Percentiles rank a stretch among this genome's conserved stretches.
These are phyloP conservation scores for Daldinia childiae DNA, from an alignment of 495 filamentous ascomycete species.

Conservation along the genomic window DNA sequence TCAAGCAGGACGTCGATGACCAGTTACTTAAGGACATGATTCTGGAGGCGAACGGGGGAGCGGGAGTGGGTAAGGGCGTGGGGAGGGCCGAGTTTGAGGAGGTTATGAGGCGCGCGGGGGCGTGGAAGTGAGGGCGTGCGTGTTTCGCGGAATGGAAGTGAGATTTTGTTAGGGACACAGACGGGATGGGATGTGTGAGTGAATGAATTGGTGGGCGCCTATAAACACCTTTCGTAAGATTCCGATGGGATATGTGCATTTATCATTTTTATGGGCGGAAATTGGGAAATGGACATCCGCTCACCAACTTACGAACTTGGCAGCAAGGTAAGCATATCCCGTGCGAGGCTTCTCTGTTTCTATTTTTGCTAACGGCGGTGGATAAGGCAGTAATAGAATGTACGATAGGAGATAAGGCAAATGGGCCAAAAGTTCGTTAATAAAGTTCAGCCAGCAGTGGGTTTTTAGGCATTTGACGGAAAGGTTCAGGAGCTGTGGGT, in stretches of 20 bases:
- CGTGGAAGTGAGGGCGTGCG: conserved; percentile 64
- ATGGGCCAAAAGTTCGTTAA: too few relatives aligned
- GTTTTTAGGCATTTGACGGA: too few relatives aligned
- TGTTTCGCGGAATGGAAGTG: background rate
- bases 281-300: background rate
- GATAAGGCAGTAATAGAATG: background rate
- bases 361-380: background rate
- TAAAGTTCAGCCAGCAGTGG: too few relatives aligned
- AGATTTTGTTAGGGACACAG: background rate
- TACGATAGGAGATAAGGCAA: too few relatives aligned
- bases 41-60: conserved; percentile 86
- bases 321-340: background rate
- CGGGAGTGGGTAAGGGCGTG: conserved; percentile 75
- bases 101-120: conserved; percentile 85
- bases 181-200: background rate
- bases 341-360: background rate
- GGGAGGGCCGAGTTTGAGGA: conserved; percentile 80
- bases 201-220: background rate
- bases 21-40: conserved; percentile 91
- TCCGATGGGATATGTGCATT: background rate
- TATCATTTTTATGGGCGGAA: background rate
- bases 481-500: too few relatives aligned
- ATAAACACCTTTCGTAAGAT: background rate
- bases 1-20: conserved; percentile 85
- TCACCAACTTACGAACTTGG: background rate